Conservation (phyloP, 768 basidiomycete genomes). For the Amanita pallidorosea region DNA sequence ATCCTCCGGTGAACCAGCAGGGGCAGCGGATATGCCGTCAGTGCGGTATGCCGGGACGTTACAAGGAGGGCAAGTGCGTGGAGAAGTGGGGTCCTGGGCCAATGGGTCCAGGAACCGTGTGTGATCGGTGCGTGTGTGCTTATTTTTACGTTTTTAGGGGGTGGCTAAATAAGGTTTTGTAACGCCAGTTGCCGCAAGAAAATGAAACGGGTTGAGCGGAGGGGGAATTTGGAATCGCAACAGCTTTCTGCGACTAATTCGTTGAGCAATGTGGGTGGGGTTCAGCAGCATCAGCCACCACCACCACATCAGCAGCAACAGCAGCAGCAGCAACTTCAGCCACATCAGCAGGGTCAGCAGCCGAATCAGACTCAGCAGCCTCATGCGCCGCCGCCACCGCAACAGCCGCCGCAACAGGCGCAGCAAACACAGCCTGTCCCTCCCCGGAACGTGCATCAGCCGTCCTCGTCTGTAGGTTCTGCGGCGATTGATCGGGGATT, state of each 20-base stretch:
- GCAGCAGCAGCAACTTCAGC: neutral
- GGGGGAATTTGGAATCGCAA: conserved; percentile 50
- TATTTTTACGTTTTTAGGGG: neutral
- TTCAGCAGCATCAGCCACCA: conserved; percentile 11
- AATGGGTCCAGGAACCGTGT: conserved; percentile 74
- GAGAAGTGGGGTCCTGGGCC: conserved; percentile 87
- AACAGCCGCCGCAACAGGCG: conserved; percentile 7
- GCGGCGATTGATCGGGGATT: conserved; percentile 14
- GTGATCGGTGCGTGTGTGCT: conserved; percentile 52
- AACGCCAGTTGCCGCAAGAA: conserved; percentile 64
- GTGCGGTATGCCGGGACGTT: conserved; percentile 62
- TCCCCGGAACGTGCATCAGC: conserved; percentile 6
- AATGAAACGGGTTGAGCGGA: conserved; percentile 74
- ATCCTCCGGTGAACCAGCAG: conserved; percentile 39
- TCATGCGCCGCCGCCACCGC: conserved; percentile 2
- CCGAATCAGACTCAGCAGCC: neutral
- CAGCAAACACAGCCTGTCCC: conserved; percentile 11
- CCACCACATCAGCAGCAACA: neutral
- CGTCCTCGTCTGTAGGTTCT: conserved; percentile 11
- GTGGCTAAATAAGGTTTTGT: neutral
- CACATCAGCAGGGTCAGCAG: neutral
- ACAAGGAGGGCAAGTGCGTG: conserved; percentile 79
- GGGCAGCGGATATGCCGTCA: conserved; percentile 73
- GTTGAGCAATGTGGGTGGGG: conserved; percentile 8
- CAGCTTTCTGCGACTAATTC: conserved; percentile 12